These are phyloP conservation scores for Fusarium nurragi DNA, from an alignment of 2,329 filamentous ascomycete species.

Conservation along the genomic window DNA sequence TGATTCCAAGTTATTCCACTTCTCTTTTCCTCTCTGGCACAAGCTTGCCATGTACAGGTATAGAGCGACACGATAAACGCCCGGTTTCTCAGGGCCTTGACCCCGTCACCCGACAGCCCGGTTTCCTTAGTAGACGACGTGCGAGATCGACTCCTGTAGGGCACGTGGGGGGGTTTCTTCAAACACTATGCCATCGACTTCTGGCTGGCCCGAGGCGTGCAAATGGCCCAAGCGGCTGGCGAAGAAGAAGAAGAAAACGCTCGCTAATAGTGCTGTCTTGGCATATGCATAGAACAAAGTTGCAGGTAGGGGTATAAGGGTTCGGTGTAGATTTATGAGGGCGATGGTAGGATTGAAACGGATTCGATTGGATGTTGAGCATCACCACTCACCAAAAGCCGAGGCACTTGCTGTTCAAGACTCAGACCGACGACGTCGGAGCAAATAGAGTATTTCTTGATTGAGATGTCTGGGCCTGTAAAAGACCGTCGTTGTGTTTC, in stretches of 20 bases:
- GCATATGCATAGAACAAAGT: conserved; percentile 17
- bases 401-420: conserved; percentile 26
- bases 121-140: conserved; percentile 18
- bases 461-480: not conserved
- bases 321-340: conserved; percentile 25
- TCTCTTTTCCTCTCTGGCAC: conserved; percentile 15
- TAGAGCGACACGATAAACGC: conserved; percentile 38
- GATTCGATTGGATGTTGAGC: conserved; percentile 22
- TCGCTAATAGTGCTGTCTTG: conserved; percentile 4
- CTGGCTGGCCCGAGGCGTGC: conserved; percentile 12
- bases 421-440: conserved; percentile 16
- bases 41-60: conserved; percentile 36
- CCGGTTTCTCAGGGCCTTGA: conserved; percentile 30
- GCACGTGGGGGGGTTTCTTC: conserved; percentile 41
- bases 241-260: conserved; percentile 1
- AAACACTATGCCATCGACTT: conserved; percentile 18
- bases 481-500: conserved; percentile 14
- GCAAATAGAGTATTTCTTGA: not conserved
- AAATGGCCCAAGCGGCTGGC: conserved; percentile 16
- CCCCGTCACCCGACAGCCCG: conserved; percentile 37
- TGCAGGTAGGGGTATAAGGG: conserved; percentile 17
- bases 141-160: conserved; percentile 35
- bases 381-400: conserved; percentile 35
- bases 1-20: conserved; percentile 9
- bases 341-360: conserved; percentile 12